Base-by-base conservation (phyloP, 768 basidiomycete species). In the Agaricus blazei region DNA sequence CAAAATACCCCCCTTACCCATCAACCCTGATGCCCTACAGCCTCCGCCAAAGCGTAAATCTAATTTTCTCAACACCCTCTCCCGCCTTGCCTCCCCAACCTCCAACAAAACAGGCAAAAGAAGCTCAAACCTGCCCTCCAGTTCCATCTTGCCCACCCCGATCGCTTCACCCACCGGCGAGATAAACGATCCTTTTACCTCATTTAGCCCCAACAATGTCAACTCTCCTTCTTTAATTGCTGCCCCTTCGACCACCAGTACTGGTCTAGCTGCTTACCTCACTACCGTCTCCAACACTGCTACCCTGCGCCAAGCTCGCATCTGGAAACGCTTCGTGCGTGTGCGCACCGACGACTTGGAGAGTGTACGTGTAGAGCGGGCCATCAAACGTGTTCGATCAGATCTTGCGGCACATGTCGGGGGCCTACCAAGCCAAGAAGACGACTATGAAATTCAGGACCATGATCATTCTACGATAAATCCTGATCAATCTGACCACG, bases 341-440 rank as follows among this genome's bases (percentile, higher is more conserved):
- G 90, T 93, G 7, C 80, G 93, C 54, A 87, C 84, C 3, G 93
- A 95, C 64, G 93, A 96, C 68, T 70, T 95, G 49, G 86, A 94
- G 73, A 93, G 90, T 62, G 85, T 86, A 5, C 83, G 92, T 43
- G 84, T 89, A 40, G 91, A 94, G 72, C 79, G 90, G 59, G 88
- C 92, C 3, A 88, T 94, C 70, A 92, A 93, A 73, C 84, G 90
- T 28, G 89, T 91, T 19, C 76, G 90, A 52, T 91, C 88, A 44
- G 93, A 95, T 71, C 74, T 92, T 23, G 90, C 88, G 9, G 84
- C 84, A 9, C 90, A 93, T 64, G 69, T 77, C 52, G 72, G 80
- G 43, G 64, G 64, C 28, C 53, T 62, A 27, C 41, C 62, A 50
- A 70, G 72, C 27, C 70, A 67, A 28, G 70, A 65, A 26, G 51